Base-by-base conservation (phyloP, 2,329 filamentous ascomycete species). In the Monilinia fructigena region DNA sequence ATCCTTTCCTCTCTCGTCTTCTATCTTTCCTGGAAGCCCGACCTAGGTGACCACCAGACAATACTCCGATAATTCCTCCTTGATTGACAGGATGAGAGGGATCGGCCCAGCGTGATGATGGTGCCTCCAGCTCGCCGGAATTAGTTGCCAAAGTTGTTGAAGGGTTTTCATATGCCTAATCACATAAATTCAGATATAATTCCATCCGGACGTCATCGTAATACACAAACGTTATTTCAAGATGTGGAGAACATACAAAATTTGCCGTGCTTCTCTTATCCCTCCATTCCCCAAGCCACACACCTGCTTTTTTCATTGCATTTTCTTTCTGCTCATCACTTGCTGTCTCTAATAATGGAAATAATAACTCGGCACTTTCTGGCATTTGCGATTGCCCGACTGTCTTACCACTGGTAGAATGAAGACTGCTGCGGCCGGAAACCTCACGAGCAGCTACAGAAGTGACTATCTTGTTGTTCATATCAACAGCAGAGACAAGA, bases 21-120 rank as follows among this genome's bases (percentile, higher is more conserved):
- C 55, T 61, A 14, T 50, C 66, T 61, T 63, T 68, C 20, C 55
- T 53, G 0, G 63, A 64, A 47, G 20, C 26, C 14, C 54, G 75
- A 68, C 73, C 77, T n/a, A 82, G 55, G 8, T 74, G 72, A 0
- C 83, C 82, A 1, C 82, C 83, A 0, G 79, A 82, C 2, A 83
- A 52, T 6, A 65, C 63, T 26, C 68, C 4, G 84, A 72, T 0
- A 78, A 77, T 8, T 82, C 70, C 16, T 82, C 73, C 83, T 35
- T 77, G 82, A 70, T 80, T 82, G 35, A 80, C 81, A 0, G 82
- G 78, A 68, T 85, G 80, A 67, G 79, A 82, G 0, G 83, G 82
- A 69, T 86, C 82, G 10, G 80, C 78, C 70, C 80, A 83, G 31
- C 81, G 77, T 3, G 80, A 83, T 0, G 76, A 75, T 69, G 84